Evolutionary conservation across 225 moss, liverwort and hornwort species (phyloP).

Genomic region (Marchantia polymorpha): DNA sequence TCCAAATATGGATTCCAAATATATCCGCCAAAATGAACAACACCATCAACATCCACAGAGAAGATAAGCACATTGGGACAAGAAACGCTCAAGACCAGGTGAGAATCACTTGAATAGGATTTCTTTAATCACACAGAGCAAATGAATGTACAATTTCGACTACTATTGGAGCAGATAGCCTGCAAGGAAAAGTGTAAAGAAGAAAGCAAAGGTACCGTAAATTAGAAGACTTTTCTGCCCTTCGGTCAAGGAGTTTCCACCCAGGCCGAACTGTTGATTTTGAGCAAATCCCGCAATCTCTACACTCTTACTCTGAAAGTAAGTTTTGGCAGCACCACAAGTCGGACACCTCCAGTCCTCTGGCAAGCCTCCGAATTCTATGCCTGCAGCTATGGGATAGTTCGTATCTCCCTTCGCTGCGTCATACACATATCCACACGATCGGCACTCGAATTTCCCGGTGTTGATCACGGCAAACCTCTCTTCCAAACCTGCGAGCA

Average conservation of each 20-base stretch:
- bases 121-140: not conserved
- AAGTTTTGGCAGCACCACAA: conserved; percentile 82
- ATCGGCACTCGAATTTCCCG: conserved; percentile 76
- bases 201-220: conserved; percentile 65
- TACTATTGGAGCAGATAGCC: conserved; percentile 81
- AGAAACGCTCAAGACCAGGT: no score
- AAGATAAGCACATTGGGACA: no score
- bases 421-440: conserved; percentile 79
- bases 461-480: conserved; percentile 69
- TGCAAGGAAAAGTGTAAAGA: conserved; percentile 81
- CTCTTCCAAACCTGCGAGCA: conserved; percentile 71
- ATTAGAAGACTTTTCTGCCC: conserved; percentile 88
- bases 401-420: conserved; percentile 57
- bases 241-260: conserved; percentile 80
- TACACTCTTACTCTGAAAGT: conserved; percentile 69
- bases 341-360: conserved; percentile 89
- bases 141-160: conserved; percentile 16
- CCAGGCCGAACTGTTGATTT: conserved; percentile 80
- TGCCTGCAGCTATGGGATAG: conserved; percentile 68
- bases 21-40: no score
- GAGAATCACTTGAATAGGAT: not conserved
- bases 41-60: no score
- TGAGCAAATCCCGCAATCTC: conserved; percentile 97
- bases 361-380: conserved; percentile 59
- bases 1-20: no score